phyloP scores from a whole-genome alignment of 768 basidiomycete species.

The Naganishia vaughanmartiniae region DNA sequence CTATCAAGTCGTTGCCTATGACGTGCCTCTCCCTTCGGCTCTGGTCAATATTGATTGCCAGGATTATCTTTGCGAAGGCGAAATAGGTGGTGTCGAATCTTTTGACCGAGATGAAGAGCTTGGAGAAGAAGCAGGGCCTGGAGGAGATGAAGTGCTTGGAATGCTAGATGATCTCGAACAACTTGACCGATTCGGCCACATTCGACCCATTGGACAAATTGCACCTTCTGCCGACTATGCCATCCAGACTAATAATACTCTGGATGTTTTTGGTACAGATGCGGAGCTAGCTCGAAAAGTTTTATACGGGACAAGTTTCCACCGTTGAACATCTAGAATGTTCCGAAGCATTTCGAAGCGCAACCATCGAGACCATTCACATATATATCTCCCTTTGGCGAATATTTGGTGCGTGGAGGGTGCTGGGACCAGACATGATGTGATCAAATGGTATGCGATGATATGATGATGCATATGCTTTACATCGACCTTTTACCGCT shows the following conservation, averaged over 20 bases:
- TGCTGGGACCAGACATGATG: no score
- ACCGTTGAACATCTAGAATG: neutral
- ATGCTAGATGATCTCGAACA: no score
- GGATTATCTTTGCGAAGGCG: neutral
- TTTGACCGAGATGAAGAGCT: neutral
- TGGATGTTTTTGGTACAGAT: constrained; percentile 19
- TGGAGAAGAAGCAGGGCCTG: no score
- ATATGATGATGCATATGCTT: no score
- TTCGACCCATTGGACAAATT: neutral
- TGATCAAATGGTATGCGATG: no score
- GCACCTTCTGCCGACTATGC: neutral
- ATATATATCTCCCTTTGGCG: no score
- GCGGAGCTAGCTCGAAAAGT: constrained; percentile 9
- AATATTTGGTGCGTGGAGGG: no score
- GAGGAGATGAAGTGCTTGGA: no score
- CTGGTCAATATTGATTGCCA: neutral
- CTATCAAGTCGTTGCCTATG: neutral
- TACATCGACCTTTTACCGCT: neutral
- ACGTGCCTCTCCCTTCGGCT: neutral
- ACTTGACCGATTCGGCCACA: neutral
- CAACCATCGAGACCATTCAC: no score
- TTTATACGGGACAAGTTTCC: neutral
- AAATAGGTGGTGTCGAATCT: neutral
- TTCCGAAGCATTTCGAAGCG: neutral
- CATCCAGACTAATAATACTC: neutral